Conservation (phyloP, 257 asterid genomes). For the Salvia splendens region DNA sequence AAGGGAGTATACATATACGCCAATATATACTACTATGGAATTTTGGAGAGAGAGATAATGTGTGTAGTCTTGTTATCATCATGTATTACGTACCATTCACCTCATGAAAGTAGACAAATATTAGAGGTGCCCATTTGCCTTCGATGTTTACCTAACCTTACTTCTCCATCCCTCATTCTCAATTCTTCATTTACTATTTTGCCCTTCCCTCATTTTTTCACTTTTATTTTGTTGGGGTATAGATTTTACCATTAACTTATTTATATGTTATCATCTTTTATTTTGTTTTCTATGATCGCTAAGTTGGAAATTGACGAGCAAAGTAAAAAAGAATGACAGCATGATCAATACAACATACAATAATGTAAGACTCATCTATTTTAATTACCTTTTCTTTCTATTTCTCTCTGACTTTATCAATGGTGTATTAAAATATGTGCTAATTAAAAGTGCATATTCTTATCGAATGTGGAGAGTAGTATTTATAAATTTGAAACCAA, state of each 20-base stretch:
- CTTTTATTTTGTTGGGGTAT: not conserved
- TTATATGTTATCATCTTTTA: not conserved
- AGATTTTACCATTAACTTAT: not conserved
- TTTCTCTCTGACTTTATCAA: too few relatives aligned
- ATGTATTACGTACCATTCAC: constrained; percentile 58
- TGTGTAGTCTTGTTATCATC: constrained; percentile 44
- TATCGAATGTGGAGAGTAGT: too few relatives aligned
- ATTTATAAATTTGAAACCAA: too few relatives aligned
- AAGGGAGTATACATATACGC: constrained; percentile 8
- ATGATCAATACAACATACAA: too few relatives aligned
- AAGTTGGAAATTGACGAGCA: too few relatives aligned
- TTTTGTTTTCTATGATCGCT: too few relatives aligned
- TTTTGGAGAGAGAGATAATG: constrained; percentile 25
- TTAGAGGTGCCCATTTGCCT: constrained; percentile 54
- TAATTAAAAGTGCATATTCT: too few relatives aligned
- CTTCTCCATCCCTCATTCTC: constrained; percentile 38
- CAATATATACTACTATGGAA: constrained; percentile 7
- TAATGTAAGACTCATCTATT: too few relatives aligned
- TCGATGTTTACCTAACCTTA: constrained; percentile 59
- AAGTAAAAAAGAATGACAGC: too few relatives aligned
- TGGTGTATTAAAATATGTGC: too few relatives aligned
- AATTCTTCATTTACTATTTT: constrained; percentile 29
- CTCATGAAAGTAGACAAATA: constrained; percentile 42
- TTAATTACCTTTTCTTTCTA: too few relatives aligned
- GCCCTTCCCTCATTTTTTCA: constrained; percentile 26